Base-by-base conservation (phyloP, 2,329 filamentous ascomycete genomes). In the Blumeria hordei region DNA sequence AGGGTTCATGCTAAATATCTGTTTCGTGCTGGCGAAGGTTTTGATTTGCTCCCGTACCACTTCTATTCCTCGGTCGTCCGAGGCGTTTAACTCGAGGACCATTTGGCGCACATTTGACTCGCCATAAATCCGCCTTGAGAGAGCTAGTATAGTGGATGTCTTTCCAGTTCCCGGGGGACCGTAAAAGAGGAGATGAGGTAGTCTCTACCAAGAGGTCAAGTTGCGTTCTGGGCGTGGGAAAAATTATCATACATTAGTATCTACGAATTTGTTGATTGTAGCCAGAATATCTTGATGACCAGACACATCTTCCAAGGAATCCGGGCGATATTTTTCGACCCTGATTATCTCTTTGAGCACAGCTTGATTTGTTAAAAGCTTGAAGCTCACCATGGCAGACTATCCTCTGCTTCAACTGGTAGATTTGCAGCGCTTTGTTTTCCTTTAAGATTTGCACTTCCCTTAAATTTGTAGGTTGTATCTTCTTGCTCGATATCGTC, bases 11-110 rank as follows among this genome's bases (percentile, higher is more conserved):
- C 70, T 74, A 71, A 98, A 98, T 63, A 98, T 98, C 66, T 98
- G 92, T 69, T 94, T 95, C 7, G 92, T 98, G 62, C 85, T 93
- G 43, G 87, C 90, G 70, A 98, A 98, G 0, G 92, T 98, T 75
- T 96, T 98, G 77, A 98, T 98, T 69, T 98, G 92, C 71, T 98
- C 92, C 60, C 88, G 79, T 56, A 98, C 92, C 1, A 98, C 92
- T 61, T 98, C 92, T 67, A 98, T 98, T 64, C 92, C 92, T 69
- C 92, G 78, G 68, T 98, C 92, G 66, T 98, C 92, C 52, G 88
- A 94, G 43, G 92, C 92, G 67, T 98, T 98, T 60, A 98, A 78
- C 69, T 98, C 92, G 36, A 98, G 77, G 16, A 98, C 92, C 88
- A 98, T 96, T 69, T 98, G 92, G 16, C 90, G 82, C 81, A 95